Conservation (phyloP, 768 basidiomycete species). For the Macrolepiota fuliginosa region DNA sequence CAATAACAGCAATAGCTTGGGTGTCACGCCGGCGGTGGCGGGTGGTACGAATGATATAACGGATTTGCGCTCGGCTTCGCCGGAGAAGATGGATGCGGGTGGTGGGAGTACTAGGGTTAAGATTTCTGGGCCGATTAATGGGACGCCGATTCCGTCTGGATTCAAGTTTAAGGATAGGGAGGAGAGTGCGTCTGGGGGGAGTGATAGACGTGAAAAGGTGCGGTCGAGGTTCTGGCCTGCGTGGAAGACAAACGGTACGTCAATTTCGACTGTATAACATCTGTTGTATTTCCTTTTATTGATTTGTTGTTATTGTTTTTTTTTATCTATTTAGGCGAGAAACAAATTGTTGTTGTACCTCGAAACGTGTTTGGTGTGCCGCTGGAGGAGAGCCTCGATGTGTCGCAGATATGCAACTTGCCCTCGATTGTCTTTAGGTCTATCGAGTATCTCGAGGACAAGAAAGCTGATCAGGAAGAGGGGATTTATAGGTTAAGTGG, state of each 20-base stretch:
- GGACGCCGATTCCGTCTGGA: conserved; percentile 80
- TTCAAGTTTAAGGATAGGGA: conserved; percentile 62
- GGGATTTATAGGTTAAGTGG: conserved; percentile 97
- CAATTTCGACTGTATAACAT: neutral
- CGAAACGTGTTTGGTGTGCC: conserved; percentile 88
- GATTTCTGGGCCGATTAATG: conserved; percentile 87
- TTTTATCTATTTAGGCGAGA: conserved; percentile 28
- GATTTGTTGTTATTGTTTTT: conserved; percentile 8
- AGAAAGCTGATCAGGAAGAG: conserved; percentile 94
- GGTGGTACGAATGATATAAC: neutral
- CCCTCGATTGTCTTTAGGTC: conserved; percentile 95
- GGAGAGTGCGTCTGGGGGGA: conserved; percentile 19
- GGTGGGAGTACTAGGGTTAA: conserved; percentile 57
- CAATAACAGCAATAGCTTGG: neutral
- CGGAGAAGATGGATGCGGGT: conserved; percentile 51
- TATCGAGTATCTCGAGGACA: conserved; percentile 92
- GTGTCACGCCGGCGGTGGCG: no score
- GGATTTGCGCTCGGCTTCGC: conserved; percentile 47
- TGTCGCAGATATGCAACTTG: conserved; percentile 85
- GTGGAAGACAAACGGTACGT: conserved; percentile 58
- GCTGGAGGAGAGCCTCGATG: conserved; percentile 82
- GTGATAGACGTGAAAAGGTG: conserved; percentile 84
- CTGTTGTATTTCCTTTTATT: neutral
- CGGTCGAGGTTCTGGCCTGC: conserved; percentile 97
- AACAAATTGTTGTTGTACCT: conserved; percentile 38